Evolutionary conservation across 2,329 filamentous ascomycete genomes (phyloP).

Genomic region (Juglanconis oblonga): DNA sequence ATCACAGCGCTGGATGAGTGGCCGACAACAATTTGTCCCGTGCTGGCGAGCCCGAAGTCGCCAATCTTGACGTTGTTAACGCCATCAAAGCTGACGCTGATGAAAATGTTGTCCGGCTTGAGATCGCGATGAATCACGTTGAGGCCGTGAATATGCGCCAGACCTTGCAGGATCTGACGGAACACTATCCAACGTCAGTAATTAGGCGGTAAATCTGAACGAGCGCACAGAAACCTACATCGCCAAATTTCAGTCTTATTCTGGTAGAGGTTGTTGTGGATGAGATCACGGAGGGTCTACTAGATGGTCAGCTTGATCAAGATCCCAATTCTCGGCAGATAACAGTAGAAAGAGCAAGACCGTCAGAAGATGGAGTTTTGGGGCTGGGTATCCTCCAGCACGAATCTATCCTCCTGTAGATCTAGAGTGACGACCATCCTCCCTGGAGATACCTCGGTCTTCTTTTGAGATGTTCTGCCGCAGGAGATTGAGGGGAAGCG

Average conservation of each 20-base stretch:
- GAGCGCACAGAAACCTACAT: constrained; percentile 16
- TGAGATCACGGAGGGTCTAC: constrained; percentile 82
- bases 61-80: constrained; percentile 91
- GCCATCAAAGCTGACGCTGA: constrained; percentile 65
- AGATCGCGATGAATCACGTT: constrained; percentile 95
- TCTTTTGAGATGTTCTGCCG: not conserved
- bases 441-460: too few relatives aligned
- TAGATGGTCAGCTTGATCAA: constrained; percentile 10
- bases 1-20: constrained; percentile 40
- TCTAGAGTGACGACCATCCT: too few relatives aligned
- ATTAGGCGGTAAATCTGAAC: too few relatives aligned
- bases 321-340: not conserved
- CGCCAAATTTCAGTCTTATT: constrained; percentile 82
- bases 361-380: too few relatives aligned
- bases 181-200: constrained; percentile 49
- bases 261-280: constrained; percentile 70
- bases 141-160: constrained; percentile 84
- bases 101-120: constrained; percentile 97
- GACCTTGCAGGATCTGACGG: constrained; percentile 83
- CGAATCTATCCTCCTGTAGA: too few relatives aligned
- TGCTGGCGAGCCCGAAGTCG: constrained; percentile 92
- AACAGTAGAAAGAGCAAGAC: too few relatives aligned
- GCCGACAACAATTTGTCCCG: constrained; percentile 70
- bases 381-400: too few relatives aligned
- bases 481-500: too few relatives aligned